A percentile compares a stretch with the other conserved stretches of the same genome.
These are phyloP conservation scores for Bidens hawaiensis DNA, from an alignment of 140 eudicot species.

Conservation along the genomic window DNA sequence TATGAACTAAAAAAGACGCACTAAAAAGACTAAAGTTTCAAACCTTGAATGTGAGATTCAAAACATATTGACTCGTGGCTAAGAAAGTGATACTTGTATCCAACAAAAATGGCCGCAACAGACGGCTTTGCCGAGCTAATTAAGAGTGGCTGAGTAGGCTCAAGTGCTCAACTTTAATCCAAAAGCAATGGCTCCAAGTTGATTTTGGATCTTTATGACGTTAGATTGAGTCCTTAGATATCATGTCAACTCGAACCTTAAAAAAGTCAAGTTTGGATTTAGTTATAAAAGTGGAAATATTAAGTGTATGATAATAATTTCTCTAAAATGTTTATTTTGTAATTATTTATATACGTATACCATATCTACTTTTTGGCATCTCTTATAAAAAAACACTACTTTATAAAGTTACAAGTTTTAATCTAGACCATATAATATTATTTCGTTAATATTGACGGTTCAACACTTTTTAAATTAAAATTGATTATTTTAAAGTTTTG, in stretches of 20 bases:
- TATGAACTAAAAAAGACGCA: background rate
- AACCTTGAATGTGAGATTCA: slow-evolving; percentile 3
- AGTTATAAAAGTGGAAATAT: slow-evolving; percentile 3
- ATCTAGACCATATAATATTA: background rate
- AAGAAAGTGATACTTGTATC: background rate
- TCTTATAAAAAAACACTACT: background rate
- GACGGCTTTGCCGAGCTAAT: slow-evolving; percentile 28
- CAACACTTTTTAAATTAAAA: too few species aligned
- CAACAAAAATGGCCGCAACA: slow-evolving; percentile 23
- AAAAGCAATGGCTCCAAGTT: slow-evolving; percentile 22
- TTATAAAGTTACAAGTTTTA: background rate
- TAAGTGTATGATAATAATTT: too few species aligned
- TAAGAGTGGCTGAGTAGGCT: slow-evolving; percentile 17
- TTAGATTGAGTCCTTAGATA: background rate
- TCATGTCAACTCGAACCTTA: slow-evolving; percentile 4
- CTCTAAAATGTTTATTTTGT: background rate
- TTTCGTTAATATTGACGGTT: background rate
- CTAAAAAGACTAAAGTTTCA: slow-evolving; percentile 2
- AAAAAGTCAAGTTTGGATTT: background rate
- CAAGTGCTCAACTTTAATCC: slow-evolving; percentile 25
- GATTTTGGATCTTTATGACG: background rate
- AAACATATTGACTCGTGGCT: slow-evolving; percentile 8
- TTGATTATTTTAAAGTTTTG: too few species aligned
- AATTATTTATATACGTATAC: background rate
- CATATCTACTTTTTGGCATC: background rate